A percentile compares a stretch with the other conserved stretches of the same genome.
Conservation (phyloP, 1,284 basidiomycete species). For the Ceratobasidium sp. region DNA sequence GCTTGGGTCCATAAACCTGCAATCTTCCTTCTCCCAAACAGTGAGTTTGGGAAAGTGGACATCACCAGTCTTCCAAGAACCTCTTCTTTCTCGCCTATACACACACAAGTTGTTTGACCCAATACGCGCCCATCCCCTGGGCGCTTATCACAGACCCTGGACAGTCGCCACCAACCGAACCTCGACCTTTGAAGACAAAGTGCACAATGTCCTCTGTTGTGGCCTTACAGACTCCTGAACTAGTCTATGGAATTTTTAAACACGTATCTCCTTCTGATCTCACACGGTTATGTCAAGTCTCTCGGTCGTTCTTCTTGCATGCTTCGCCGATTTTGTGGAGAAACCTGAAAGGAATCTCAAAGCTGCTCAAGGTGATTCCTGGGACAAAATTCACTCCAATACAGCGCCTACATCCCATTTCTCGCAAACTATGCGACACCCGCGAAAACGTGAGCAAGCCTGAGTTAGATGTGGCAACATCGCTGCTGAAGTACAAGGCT, state of each 20-base stretch:
- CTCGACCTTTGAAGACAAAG: background rate
- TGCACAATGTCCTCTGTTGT: background rate
- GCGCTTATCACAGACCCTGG: background rate
- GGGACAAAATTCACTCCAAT: background rate
- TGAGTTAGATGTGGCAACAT: background rate
- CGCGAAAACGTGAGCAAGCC: background rate
- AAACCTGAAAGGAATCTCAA: slow-evolving; percentile 8
- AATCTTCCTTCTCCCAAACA: no score
- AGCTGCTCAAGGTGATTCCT: slow-evolving; percentile 7
- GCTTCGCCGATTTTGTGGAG: slow-evolving; percentile 20
- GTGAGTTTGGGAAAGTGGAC: no score
- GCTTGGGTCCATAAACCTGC: no score
- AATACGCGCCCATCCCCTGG: no score
- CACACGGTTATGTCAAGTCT: slow-evolving; percentile 27
- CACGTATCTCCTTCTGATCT: slow-evolving; percentile 3
- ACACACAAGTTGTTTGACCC: no score
- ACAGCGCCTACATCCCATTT: no score
- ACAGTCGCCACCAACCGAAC: background rate
- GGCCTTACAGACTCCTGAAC: background rate
- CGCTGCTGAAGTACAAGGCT: background rate
- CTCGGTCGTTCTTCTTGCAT: slow-evolving; percentile 12
- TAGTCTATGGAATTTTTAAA: background rate
- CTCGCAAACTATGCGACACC: no score
- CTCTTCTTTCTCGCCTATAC: no score
- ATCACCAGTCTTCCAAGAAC: no score